Conservation (phyloP, 176 grass and related monocot species). For the Carex pumila region DNA sequence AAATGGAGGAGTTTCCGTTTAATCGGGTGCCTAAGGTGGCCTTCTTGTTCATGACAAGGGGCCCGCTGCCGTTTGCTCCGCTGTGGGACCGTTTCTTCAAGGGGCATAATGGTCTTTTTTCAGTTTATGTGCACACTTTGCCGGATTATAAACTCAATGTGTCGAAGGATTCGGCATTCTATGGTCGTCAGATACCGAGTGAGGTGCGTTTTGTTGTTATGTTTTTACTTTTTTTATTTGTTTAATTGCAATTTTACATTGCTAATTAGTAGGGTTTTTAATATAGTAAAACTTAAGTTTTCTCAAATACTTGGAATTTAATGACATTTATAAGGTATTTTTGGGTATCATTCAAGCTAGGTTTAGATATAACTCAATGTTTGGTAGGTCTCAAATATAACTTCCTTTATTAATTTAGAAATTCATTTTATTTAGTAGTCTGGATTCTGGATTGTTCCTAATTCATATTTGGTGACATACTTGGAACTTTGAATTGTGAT, state of each 20-base stretch:
- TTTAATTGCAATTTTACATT: not conserved
- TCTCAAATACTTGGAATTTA: not conserved
- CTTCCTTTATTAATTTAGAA: not conserved
- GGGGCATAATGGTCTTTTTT: slow-evolving; percentile 40
- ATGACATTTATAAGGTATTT: not conserved
- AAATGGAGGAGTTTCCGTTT: slow-evolving; percentile 42
- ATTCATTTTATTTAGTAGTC: not conserved
- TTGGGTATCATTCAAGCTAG: not conserved
- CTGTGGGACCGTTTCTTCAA: slow-evolving; percentile 65
- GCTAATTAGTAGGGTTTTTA: not conserved
- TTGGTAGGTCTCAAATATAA: slow-evolving; percentile 1
- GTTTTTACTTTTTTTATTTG: not conserved
- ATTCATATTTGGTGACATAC: too few relatives aligned
- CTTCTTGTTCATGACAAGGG: slow-evolving; percentile 58
- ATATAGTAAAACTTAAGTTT: not conserved
- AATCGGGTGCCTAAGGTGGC: slow-evolving; percentile 58
- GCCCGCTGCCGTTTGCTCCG: slow-evolving; percentile 41
- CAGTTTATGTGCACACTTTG: slow-evolving; percentile 54
- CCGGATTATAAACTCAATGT: slow-evolving; percentile 72
- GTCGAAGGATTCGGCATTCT: slow-evolving; percentile 41
- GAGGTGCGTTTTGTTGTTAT: slow-evolving; percentile 28
- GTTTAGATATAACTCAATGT: not conserved
- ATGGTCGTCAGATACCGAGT: slow-evolving; percentile 55
- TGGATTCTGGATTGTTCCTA: not conserved
- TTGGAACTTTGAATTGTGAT: not conserved